Evolutionary conservation across 257 asterid species (phyloP), one percentile per base, ranked within the genome.

Genomic region (Nicotiana tomentosiformis): DNA sequence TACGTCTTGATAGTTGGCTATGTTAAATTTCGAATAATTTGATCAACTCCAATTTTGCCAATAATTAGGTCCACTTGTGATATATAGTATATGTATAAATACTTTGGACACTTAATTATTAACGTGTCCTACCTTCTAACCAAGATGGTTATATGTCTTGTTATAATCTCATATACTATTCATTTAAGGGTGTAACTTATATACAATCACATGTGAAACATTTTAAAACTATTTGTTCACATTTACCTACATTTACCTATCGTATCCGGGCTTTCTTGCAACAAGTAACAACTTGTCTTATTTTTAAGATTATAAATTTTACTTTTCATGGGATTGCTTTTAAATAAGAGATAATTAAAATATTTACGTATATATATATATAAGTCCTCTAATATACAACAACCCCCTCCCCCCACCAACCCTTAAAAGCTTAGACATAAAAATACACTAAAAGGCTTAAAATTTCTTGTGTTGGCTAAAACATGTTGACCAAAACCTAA

Each of bases 381-480:
- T 7, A 35, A 35, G 39, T 35, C 39, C 39, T 35, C 8, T 37
- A 37, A 37, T 37, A 37, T 37, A 37, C 43, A 37, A 0, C 26
- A 23, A 0, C 26, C 26, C 26, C 26, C 26, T 0, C 26, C 26
- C 26, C 26, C 26, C 26, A 23, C 43, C 5, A 15, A 30, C 37
- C 20, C 0, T 18, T 23, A 18, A 0, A 39, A 69, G 20, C 18
- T 18, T 10, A 68, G 30, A 69, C 17, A 7, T 11, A 20, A 70
- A 20, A 43, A 2, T 3, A 39, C 62, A 26, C 26, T 49, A 23
- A 51, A 72, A 26, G 23, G 14, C 32, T 74, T 16, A 23, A 74
- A 74, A 74, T 74, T 26, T 51, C 80, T 14, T 49, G 80, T 51
- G 64, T 51, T 74, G 80, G 64, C 64, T 74, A 74, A 74, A 15